Evolutionary conservation across 164 flowering plant species (phyloP), one percentile per base, ranked within the genome.

Genomic region (Umbilicus rupestris): DNA sequence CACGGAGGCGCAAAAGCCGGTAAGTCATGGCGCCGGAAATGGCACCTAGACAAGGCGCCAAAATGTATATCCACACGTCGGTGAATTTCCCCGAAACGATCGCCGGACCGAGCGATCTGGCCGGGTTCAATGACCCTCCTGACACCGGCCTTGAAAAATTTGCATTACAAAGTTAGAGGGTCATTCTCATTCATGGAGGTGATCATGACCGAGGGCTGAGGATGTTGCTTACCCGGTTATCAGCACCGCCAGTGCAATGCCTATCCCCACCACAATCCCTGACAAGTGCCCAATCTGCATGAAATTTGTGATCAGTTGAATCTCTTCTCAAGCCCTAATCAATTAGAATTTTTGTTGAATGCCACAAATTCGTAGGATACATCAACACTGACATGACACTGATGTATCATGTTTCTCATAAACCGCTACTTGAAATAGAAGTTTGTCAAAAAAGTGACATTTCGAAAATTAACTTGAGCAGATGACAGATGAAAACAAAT

Each of bases 41-140:
- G 24, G 96, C 90, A 29, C 98, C 98, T 17, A 73, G 29, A 14
- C 79, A 80, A 7, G 96, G 98, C 20, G 85, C 96, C 1, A 68
- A 26, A 3, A 90, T 12, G 66, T 92, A 88, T 47, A 89, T 72
- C 98, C 98, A 89, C 31, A 88, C 29, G 31, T 78, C 70, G 0
- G 82, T 75, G 19, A 82, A 89, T 33, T 68, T 79, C 83, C 91
- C 70, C 15, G 88, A 69, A 62, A 83, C 71, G 28, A 92, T 63
- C 26, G 98, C 98, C 14, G 96, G 96, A 7, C 92, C 98, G 14
- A 92, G 29, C 50, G 92, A 85, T 60, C 98, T 92, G 39, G 96
- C 96, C 2, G 98, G 98, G 69, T 92, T 92, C 86, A 92, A 28
- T 19, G 98, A 92, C 69, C 88, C 98, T 71, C 98, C 96, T 7